phyloP scores from a whole-genome alignment of 768 basidiomycete genomes.

The Boletus sp. region DNA sequence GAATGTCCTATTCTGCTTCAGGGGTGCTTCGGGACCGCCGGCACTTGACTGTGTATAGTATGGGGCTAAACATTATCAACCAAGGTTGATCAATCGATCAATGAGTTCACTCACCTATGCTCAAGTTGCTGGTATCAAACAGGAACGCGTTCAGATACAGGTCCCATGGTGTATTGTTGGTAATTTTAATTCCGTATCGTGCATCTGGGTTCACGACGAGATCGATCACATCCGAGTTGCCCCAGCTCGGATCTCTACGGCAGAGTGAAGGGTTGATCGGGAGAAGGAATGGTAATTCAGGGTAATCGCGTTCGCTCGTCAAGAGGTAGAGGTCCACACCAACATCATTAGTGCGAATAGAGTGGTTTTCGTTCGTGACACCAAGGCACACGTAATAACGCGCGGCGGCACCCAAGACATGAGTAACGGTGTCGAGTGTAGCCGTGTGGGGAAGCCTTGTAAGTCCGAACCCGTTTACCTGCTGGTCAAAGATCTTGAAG shows the following conservation, averaged over 20 bases:
- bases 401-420: slow-evolving; percentile 9
- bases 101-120: slow-evolving; percentile 29
- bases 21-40: slow-evolving; percentile 1
- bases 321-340: slow-evolving; percentile 12
- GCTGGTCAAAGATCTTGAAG: slow-evolving; percentile 1
- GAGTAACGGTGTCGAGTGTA: neutral
- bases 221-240: slow-evolving; percentile 8
- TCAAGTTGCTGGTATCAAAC: slow-evolving; percentile 41
- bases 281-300: neutral
- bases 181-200: slow-evolving; percentile 35
- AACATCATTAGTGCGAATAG: neutral
- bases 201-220: slow-evolving; percentile 23
- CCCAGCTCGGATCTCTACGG: neutral
- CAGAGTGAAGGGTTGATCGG: slow-evolving; percentile 1
- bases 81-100: neutral
- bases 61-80: slow-evolving; percentile 1
- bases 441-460: neutral
- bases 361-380: slow-evolving; percentile 3
- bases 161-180: slow-evolving; percentile 32
- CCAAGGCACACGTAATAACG: slow-evolving; percentile 20
- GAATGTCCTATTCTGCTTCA: slow-evolving; percentile 8
- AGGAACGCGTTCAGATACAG: slow-evolving; percentile 42
- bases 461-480: neutral
- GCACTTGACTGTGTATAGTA: slow-evolving; percentile 5
- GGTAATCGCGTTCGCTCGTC: neutral